Evolutionary conservation across 2,329 filamentous ascomycete genomes (phyloP).

Genomic region (Cytospora piceicola): DNA sequence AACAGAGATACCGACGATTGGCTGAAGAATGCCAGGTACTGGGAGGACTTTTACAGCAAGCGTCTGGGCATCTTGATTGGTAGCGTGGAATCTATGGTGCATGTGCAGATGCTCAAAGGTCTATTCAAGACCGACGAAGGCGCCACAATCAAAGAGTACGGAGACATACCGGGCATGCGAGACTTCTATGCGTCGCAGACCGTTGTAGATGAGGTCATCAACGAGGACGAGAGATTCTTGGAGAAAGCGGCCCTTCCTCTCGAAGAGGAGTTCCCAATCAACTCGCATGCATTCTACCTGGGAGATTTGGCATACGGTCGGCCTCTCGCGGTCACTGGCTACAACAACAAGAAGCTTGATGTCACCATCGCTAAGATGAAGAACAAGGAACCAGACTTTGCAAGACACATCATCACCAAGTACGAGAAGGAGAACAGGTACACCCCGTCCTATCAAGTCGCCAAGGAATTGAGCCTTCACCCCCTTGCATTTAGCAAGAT

Average conservation of each 20-base stretch:
- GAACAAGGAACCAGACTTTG: conserved; percentile 79
- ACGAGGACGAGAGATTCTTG: conserved; percentile 90
- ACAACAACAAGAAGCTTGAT: conserved; percentile 75
- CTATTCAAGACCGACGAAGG: conserved; percentile 89
- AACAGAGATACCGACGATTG: conserved; percentile 80
- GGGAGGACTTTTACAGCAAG: conserved; percentile 89
- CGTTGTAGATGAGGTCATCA: conserved; percentile 86
- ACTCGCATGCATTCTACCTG: conserved; percentile 86
- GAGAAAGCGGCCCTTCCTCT: conserved; percentile 87
- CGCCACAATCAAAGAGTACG: conserved; percentile 91
- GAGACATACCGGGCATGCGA: conserved; percentile 80
- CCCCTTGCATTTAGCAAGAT: conserved; percentile 92
- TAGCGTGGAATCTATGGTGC: conserved; percentile 82
- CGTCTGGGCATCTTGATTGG: conserved; percentile 87
- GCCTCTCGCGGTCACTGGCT: conserved; percentile 79
- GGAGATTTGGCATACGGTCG: conserved; percentile 92
- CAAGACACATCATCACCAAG: conserved; percentile 70
- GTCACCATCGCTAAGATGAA: conserved; percentile 76
- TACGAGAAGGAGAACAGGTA: conserved; percentile 76
- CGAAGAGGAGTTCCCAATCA: conserved; percentile 86
- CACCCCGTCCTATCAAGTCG: conserved; percentile 85
- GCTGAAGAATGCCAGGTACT: conserved; percentile 78
- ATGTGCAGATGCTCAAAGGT: conserved; percentile 93
- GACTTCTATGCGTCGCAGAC: conserved; percentile 90
- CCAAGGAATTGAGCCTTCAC: conserved; percentile 78